Conservation (phyloP, 208 protist genomes). For the Herpetomonas samuelpessoai region DNA sequence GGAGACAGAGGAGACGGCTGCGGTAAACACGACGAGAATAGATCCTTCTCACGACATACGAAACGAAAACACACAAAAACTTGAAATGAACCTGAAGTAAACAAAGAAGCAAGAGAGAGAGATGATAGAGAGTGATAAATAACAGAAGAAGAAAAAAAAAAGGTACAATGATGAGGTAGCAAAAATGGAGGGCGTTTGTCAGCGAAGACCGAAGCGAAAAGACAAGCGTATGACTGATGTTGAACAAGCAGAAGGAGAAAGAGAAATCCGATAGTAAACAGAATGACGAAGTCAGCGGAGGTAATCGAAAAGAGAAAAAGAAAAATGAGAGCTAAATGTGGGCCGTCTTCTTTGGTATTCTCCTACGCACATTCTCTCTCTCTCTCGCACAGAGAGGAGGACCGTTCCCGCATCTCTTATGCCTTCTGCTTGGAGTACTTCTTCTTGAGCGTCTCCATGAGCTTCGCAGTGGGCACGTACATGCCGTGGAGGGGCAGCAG, state of each 20-base stretch:
- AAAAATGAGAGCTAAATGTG: too few relatives aligned
- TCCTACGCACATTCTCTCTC: background rate
- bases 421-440: constrained; percentile 39
- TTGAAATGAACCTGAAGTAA: constrained; percentile 11
- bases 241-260: constrained; percentile 6
- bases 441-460: constrained; percentile 80
- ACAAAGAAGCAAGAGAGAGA: constrained; percentile 1
- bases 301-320: constrained; percentile 7
- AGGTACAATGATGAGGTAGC: constrained; percentile 3
- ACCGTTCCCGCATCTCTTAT: constrained; percentile 6
- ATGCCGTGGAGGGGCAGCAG: constrained; percentile 59
- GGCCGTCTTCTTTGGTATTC: too few relatives aligned
- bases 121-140: constrained; percentile 6
- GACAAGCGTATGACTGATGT: constrained; percentile 4
- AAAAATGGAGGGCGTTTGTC: too few relatives aligned
- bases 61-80: constrained; percentile 9
- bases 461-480: constrained; percentile 76
- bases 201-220: too few relatives aligned
- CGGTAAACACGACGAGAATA: too few relatives aligned
- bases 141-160: constrained; percentile 6
- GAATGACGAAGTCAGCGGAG: constrained; percentile 3
- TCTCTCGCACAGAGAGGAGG: too few relatives aligned
- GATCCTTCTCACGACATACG: too few relatives aligned
- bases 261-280: constrained; percentile 8
- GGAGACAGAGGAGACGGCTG: too few relatives aligned